Conservation (phyloP, 345 rosid species). For the Aquilaria sinensis region DNA sequence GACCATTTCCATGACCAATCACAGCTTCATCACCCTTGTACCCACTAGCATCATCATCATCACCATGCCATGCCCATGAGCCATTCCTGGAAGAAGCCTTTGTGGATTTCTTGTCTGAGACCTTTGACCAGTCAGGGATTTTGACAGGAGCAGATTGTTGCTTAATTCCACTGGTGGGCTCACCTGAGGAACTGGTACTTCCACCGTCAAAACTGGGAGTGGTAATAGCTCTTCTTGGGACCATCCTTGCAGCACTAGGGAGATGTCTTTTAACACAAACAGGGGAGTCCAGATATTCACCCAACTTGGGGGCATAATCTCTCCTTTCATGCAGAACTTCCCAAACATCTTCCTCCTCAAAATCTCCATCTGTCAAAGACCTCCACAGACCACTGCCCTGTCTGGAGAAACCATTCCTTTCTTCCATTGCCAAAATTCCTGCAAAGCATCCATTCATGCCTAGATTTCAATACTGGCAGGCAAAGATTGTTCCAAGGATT, state of each 20-base stretch:
- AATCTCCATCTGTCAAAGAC: slow-evolving; percentile 33
- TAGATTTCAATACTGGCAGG: not conserved
- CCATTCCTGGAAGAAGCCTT: slow-evolving; percentile 17
- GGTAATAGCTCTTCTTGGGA: slow-evolving; percentile 24
- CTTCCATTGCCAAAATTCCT: slow-evolving; percentile 32
- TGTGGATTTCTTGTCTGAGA: slow-evolving; percentile 28
- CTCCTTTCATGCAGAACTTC: slow-evolving; percentile 29
- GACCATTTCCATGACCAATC: not conserved
- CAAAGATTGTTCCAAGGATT: too few relatives aligned
- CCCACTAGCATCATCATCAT: slow-evolving; percentile 10
- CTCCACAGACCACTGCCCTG: slow-evolving; percentile 34
- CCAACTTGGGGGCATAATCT: slow-evolving; percentile 15
- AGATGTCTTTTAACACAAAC: slow-evolving; percentile 22
- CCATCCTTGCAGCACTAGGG: slow-evolving; percentile 48
- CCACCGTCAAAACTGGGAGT: slow-evolving; percentile 5
- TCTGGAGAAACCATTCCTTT: slow-evolving; percentile 15
- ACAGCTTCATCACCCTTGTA: slow-evolving; percentile 2
- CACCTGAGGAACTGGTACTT: slow-evolving; percentile 19
- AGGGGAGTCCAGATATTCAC: slow-evolving; percentile 19
- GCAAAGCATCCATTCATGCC: not conserved
- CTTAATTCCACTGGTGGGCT: slow-evolving; percentile 18
- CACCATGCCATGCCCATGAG: slow-evolving; percentile 14
- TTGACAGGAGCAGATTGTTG: slow-evolving; percentile 69
- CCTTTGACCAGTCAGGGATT: slow-evolving; percentile 65
- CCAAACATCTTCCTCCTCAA: slow-evolving; percentile 50